Conservation (phyloP, 805 yeast species). For the Ogataea populi-albae region DNA sequence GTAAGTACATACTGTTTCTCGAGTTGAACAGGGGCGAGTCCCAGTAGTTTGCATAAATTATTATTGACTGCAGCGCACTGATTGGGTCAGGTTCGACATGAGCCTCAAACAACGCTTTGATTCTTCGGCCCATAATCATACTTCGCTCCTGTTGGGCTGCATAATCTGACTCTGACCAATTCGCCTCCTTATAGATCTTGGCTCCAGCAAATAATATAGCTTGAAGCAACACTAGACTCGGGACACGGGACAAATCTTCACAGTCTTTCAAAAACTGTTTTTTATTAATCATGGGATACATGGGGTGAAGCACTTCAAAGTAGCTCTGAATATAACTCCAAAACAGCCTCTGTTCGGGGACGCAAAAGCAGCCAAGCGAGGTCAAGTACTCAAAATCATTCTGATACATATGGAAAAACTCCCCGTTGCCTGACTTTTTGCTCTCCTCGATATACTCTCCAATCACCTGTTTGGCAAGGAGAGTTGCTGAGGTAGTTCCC, state of each 20-base stretch:
- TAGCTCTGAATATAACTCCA: slow-evolving; percentile 59
- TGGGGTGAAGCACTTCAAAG: slow-evolving; percentile 64
- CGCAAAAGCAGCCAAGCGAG: slow-evolving; percentile 57
- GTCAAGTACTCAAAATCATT: slow-evolving; percentile 22
- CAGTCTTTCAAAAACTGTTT: slow-evolving; percentile 57
- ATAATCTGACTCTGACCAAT: slow-evolving; percentile 42
- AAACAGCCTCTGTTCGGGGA: slow-evolving; percentile 60
- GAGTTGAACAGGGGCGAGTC: slow-evolving; percentile 71
- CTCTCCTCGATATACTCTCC: slow-evolving; percentile 22
- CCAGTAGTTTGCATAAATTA: slow-evolving; percentile 66
- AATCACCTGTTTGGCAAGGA: slow-evolving; percentile 29
- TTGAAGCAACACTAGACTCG: slow-evolving; percentile 61
- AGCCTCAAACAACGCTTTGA: slow-evolving; percentile 71
- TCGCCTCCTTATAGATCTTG: slow-evolving; percentile 54
- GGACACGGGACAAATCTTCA: slow-evolving; percentile 53
- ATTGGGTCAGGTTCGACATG: slow-evolving; percentile 65
- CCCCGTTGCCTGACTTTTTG: slow-evolving; percentile 2
- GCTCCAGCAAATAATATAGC: slow-evolving; percentile 69
- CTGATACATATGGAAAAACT: slow-evolving; percentile 13
- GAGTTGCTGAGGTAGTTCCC: slow-evolving; percentile 29
- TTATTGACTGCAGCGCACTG: slow-evolving; percentile 56
- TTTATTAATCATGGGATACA: slow-evolving; percentile 65
- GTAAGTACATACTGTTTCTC: slow-evolving; percentile 66
- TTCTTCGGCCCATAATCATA: slow-evolving; percentile 63
- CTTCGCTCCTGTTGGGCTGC: slow-evolving; percentile 36